Conservation (phyloP, 192 early-diverging fungal species). For the Spinellus fusiger region DNA sequence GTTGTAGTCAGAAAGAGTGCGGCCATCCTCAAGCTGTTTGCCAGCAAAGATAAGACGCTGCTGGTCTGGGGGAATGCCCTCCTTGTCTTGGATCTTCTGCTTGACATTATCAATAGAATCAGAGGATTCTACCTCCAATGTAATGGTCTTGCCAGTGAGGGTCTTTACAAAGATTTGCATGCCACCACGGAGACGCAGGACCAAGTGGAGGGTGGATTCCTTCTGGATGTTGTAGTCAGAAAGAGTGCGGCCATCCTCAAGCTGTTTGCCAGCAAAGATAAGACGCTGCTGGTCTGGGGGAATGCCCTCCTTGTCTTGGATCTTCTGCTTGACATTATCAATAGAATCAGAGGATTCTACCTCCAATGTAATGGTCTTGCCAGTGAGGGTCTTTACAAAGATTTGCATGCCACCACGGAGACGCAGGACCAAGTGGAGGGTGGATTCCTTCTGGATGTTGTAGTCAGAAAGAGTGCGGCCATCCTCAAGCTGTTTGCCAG, state of each 20-base stretch:
- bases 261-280: slow-evolving; percentile 63
- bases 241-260: slow-evolving; percentile 58
- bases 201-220: slow-evolving; percentile 54
- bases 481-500: slow-evolving; percentile 81
- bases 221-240: slow-evolving; percentile 61
- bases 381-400: slow-evolving; percentile 63
- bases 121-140: slow-evolving; percentile 78
- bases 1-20: slow-evolving; percentile 69
- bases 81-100: slow-evolving; percentile 95
- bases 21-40: slow-evolving; percentile 78
- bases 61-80: slow-evolving; percentile 84
- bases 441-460: slow-evolving; percentile 83
- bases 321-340: slow-evolving; percentile 63
- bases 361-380: slow-evolving; percentile 87
- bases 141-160: slow-evolving; percentile 95
- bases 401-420: slow-evolving; percentile 32
- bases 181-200: slow-evolving; percentile 61
- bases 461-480: slow-evolving; percentile 69
- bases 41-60: slow-evolving; percentile 78
- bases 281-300: slow-evolving; percentile 65
- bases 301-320: slow-evolving; percentile 70
- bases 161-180: slow-evolving; percentile 78
- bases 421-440: slow-evolving; percentile 28
- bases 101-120: slow-evolving; percentile 79
- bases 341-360: slow-evolving; percentile 64